Conservation (phyloP, 257 asterid species). For the Plantago major region DNA sequence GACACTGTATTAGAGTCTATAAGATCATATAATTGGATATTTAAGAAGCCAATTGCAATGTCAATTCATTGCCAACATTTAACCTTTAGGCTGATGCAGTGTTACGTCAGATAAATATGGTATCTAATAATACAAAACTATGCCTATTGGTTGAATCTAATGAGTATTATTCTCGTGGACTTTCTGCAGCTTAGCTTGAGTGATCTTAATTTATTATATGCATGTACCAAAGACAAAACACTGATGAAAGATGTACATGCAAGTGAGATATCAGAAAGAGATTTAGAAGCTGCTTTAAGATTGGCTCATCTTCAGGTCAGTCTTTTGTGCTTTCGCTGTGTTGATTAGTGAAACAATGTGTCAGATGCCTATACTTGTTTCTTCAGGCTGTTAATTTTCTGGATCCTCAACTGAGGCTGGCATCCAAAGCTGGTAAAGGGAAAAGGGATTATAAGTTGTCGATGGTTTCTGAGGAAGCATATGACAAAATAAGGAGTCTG, state of each 20-base stretch:
- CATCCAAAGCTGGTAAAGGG: constrained; percentile 83
- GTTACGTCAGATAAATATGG: too few relatives aligned
- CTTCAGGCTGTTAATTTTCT: constrained; percentile 82
- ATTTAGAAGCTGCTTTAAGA: constrained; percentile 83
- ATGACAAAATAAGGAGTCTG: constrained; percentile 73
- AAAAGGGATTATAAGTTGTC: constrained; percentile 74
- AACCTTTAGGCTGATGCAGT: too few relatives aligned
- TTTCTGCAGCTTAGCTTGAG: constrained; percentile 72
- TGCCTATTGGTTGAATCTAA: constrained; percentile 8
- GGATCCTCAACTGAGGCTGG: constrained; percentile 88
- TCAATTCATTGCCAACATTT: too few relatives aligned
- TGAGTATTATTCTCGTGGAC: constrained; percentile 20
- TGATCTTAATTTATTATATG: constrained; percentile 94
- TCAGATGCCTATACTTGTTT: constrained; percentile 31
- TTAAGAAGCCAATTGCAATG: too few relatives aligned
- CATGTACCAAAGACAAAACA: constrained; percentile 95
- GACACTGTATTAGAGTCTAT: too few relatives aligned
- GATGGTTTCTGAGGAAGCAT: constrained; percentile 60
- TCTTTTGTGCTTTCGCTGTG: constrained; percentile 3
- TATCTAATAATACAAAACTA: not conserved
- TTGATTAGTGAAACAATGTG: constrained; percentile 19
- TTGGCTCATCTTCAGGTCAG: constrained; percentile 86
- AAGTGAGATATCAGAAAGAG: constrained; percentile 82
- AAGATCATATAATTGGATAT: too few relatives aligned
- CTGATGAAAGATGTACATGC: constrained; percentile 97